Percentiles rank a stretch among this genome's conserved stretches.
Evolutionary conservation across 2,329 filamentous ascomycete species (phyloP).

Genomic region (Venturia oleaginea): DNA sequence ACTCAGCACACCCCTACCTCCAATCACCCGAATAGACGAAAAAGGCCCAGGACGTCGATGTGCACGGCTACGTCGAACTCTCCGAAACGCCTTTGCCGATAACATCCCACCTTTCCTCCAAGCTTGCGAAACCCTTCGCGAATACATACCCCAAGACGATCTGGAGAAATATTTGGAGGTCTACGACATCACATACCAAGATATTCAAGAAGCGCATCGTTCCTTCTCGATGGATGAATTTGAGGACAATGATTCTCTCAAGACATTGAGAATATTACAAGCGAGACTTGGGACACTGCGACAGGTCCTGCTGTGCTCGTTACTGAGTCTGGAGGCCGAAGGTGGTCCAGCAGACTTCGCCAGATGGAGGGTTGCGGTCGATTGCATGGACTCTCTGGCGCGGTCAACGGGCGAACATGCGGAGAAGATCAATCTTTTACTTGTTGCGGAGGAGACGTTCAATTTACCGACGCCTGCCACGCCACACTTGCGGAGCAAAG

Average conservation of each 20-base stretch:
- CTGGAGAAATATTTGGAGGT: constrained; percentile 84
- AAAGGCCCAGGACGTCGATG: constrained; percentile 60
- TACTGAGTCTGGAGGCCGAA: constrained; percentile 77
- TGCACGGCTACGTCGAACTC: constrained; percentile 64
- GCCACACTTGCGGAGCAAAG: constrained; percentile 38
- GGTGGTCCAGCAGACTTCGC: constrained; percentile 67
- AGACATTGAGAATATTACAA: constrained; percentile 56
- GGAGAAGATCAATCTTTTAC: constrained; percentile 55
- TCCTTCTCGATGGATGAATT: constrained; percentile 57
- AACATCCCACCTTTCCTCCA: constrained; percentile 65
- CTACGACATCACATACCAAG: constrained; percentile 40
- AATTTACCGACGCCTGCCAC: constrained; percentile 6
- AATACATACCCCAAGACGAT: constrained; percentile 68
- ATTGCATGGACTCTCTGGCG: constrained; percentile 61
- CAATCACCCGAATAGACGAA: constrained; percentile 86
- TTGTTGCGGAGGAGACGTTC: constrained; percentile 66
- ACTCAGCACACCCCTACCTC: constrained; percentile 81
- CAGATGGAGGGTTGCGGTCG: constrained; percentile 69
- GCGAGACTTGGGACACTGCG: constrained; percentile 72
- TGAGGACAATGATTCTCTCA: constrained; percentile 69
- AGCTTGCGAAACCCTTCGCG: constrained; percentile 58
- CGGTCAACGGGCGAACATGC: constrained; percentile 53
- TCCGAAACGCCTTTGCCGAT: constrained; percentile 60
- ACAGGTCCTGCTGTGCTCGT: constrained; percentile 78
- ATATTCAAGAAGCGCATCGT: constrained; percentile 35